Percentiles rank a stretch among this genome's conserved stretches.
Conservation (phyloP, 805 yeast species). For the Candida arabinofermentans region DNA sequence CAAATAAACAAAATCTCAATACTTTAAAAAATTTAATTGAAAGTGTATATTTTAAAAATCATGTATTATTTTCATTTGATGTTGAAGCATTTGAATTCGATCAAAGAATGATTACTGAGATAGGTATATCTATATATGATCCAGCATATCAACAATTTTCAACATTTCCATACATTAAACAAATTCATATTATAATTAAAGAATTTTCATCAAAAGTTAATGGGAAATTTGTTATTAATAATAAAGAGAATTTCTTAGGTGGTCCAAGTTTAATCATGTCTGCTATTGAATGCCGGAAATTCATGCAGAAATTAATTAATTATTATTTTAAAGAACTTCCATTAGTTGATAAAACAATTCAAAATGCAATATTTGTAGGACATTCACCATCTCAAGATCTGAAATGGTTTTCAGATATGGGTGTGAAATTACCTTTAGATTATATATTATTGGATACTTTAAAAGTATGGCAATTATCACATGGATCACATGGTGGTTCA, state of each 20-base stretch:
- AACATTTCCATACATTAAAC: conserved; percentile 37
- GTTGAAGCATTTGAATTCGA: conserved; percentile 53
- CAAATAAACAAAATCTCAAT: conserved; percentile 1
- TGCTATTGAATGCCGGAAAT: conserved; percentile 31
- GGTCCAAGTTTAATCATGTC: conserved; percentile 45
- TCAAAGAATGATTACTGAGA: conserved; percentile 44
- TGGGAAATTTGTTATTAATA: conserved; percentile 52
- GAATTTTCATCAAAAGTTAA: conserved; percentile 43
- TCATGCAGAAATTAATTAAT: conserved; percentile 41
- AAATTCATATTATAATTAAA: conserved; percentile 39
- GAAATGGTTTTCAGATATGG: conserved; percentile 42
- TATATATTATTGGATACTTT: conserved; percentile 44
- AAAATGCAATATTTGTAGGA: conserved; percentile 46
- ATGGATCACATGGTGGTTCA: conserved; percentile 39
- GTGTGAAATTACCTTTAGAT: conserved; percentile 41
- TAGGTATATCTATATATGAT: conserved; percentile 55
- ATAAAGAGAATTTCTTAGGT: conserved; percentile 45
- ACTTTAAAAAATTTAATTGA: conserved; percentile 1
- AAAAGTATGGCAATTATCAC: conserved; percentile 36
- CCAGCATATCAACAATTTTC: conserved; percentile 42
- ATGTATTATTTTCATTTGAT: conserved; percentile 44
- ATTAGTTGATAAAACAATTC: conserved; percentile 11
- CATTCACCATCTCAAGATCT: conserved; percentile 57
- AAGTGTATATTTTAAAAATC: background rate
- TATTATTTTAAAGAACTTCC: conserved; percentile 35